Conservation (phyloP, 1,284 basidiomycete species). For the Trichosporon sp. region DNA sequence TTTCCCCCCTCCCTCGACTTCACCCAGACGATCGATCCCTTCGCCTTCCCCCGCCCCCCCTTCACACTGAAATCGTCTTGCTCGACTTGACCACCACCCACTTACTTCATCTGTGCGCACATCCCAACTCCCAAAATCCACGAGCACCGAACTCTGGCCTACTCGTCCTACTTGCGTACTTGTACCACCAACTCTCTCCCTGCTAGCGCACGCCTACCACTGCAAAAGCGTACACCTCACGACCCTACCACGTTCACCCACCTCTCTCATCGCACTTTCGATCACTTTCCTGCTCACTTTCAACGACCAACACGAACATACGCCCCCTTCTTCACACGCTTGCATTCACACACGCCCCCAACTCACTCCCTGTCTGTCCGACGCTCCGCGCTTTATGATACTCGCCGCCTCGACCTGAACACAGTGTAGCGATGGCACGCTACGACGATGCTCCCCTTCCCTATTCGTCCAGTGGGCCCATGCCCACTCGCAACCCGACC, state of each 20-base stretch:
- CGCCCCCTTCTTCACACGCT: neutral
- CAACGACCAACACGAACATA: conserved; percentile 4
- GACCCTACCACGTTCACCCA: neutral
- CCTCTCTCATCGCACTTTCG: conserved; percentile 6
- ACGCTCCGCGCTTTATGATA: neutral
- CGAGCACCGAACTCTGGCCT: neutral
- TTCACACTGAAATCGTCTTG: no score
- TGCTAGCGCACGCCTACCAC: neutral
- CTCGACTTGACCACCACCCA: conserved; percentile 5
- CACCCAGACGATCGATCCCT: neutral
- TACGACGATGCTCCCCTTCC: conserved; percentile 51
- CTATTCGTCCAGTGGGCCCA: conserved; percentile 43
- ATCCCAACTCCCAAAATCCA: neutral
- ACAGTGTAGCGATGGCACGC: conserved; percentile 29
- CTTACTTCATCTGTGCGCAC: conserved; percentile 3
- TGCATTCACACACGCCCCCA: neutral
- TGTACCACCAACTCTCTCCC: neutral
- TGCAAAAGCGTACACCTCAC: neutral
- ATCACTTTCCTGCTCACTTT: neutral
- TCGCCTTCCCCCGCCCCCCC: neutral
- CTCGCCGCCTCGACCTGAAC: conserved; percentile 9
- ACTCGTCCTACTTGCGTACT: neutral
- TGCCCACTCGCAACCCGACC: conserved; percentile 44
- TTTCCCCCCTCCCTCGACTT: neutral
- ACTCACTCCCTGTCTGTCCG: neutral